Evolutionary conservation across 148 eudicot species (phyloP).

Genomic region (Cornus kousa): DNA sequence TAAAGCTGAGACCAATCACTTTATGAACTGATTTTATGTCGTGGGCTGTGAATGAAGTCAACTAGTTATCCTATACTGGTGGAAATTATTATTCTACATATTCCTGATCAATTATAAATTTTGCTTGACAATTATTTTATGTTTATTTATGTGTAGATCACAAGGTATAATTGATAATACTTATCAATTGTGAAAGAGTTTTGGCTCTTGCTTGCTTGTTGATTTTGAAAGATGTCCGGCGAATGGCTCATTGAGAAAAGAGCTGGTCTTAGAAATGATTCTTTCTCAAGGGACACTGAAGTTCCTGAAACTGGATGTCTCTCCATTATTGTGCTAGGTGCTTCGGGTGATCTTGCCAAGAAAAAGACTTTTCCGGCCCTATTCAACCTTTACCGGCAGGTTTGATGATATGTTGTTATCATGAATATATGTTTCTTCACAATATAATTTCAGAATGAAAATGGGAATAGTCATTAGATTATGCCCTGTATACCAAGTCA

Average conservation of each 20-base stretch:
- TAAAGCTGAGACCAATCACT: not conserved
- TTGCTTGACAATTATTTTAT: not conserved
- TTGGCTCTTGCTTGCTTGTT: not conserved
- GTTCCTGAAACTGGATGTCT: slow-evolving; percentile 64
- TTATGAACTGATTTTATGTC: not conserved
- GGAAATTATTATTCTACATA: not conserved
- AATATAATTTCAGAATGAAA: not conserved
- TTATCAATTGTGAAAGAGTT: not conserved
- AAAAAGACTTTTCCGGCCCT: slow-evolving; percentile 98
- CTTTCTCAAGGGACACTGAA: slow-evolving; percentile 30
- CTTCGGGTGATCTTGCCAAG: slow-evolving; percentile 99
- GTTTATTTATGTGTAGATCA: not conserved
- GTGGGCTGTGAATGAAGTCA: not conserved
- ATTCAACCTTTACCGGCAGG: slow-evolving; percentile 90
- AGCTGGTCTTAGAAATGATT: slow-evolving; percentile 31
- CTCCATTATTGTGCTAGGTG: slow-evolving; percentile 83
- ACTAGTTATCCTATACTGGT: not conserved
- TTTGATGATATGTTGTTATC: slow-evolving; percentile 10
- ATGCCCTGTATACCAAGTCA: not conserved
- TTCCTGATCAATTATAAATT: not conserved
- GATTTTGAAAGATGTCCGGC: slow-evolving; percentile 39
- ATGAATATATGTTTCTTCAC: not conserved
- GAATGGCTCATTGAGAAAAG: slow-evolving; percentile 59
- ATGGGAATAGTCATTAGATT: not conserved
- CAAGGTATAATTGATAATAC: not conserved